These are phyloP conservation scores for Pyricularia grisea DNA, from an alignment of 2,329 filamentous ascomycete genomes.

Conservation along the genomic window DNA sequence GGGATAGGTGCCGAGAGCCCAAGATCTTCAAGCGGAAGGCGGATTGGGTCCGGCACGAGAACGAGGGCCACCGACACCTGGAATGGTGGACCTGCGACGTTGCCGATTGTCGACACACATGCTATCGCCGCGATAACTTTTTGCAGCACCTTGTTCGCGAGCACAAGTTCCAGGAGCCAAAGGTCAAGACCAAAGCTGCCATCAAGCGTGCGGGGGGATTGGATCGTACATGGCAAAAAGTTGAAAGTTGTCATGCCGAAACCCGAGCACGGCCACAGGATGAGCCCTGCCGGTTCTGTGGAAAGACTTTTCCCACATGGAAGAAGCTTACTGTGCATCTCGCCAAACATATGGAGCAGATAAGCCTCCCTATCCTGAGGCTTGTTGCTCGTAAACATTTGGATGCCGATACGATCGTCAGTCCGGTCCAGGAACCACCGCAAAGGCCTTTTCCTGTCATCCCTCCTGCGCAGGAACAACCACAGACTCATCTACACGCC, in stretches of 20 bases:
- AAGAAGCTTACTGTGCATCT: constrained; percentile 92
- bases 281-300: constrained; percentile 83
- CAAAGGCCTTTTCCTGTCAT: constrained; percentile 25
- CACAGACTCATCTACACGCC: constrained; percentile 9
- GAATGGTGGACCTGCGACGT: constrained; percentile 88
- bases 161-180: constrained; percentile 78
- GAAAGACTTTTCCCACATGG: constrained; percentile 71
- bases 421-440: constrained; percentile 51
- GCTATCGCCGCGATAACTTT: constrained; percentile 87
- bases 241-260: constrained; percentile 68
- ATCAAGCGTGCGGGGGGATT: constrained; percentile 47
- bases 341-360: constrained; percentile 89
- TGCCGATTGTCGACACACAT: constrained; percentile 70
- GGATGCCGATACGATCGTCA: constrained; percentile 55
- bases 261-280: constrained; percentile 57
- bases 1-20: constrained; percentile 69
- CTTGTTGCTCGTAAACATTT: constrained; percentile 40
- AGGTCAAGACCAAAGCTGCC: constrained; percentile 66
- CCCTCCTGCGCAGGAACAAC: constrained; percentile 20
- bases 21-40: constrained; percentile 94
- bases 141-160: constrained; percentile 86
- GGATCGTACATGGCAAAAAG: constrained; percentile 65
- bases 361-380: constrained; percentile 70
- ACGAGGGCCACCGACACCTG: constrained; percentile 79
- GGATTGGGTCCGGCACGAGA: constrained; percentile 92